A percentile compares a stretch with the other conserved stretches of the same genome.
phyloP scores from a whole-genome alignment of 2,329 filamentous ascomycete species.

The Decorospora gaudefroyi region DNA sequence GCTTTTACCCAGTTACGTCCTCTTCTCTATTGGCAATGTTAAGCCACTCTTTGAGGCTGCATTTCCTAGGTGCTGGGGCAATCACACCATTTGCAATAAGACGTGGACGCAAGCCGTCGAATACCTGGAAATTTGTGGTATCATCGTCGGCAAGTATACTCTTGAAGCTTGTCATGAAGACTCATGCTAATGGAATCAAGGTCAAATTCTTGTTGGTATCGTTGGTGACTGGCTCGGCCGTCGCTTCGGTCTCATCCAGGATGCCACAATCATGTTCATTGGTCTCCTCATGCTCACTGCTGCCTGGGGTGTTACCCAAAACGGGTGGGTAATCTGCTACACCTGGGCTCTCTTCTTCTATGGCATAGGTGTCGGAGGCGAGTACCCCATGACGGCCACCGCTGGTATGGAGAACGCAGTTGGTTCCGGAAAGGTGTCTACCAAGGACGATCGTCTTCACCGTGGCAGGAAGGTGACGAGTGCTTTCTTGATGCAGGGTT shows the following conservation, averaged over 20 bases:
- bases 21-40: slow-evolving; percentile 96
- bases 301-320: slow-evolving; percentile 81
- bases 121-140: slow-evolving; percentile 91
- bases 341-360: slow-evolving; percentile 94
- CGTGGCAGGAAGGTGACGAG: slow-evolving; percentile 94
- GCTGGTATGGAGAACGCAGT: slow-evolving; percentile 92
- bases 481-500: slow-evolving; percentile 97
- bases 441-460: slow-evolving; percentile 89
- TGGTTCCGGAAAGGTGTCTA: slow-evolving; percentile 83
- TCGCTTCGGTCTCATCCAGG: slow-evolving; percentile 93
- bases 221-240: slow-evolving; percentile 82
- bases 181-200: slow-evolving; percentile 9
- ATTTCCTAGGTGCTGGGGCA: slow-evolving; percentile 79
- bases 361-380: slow-evolving; percentile 73
- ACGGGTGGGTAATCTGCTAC: slow-evolving; percentile 98
- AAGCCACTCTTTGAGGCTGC: slow-evolving; percentile 76
- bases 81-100: slow-evolving; percentile 66
- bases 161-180: neutral
- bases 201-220: slow-evolving; percentile 82
- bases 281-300: slow-evolving; percentile 90
- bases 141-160: slow-evolving; percentile 72
- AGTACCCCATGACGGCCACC: slow-evolving; percentile 96
- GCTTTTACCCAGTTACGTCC: slow-evolving; percentile 71
- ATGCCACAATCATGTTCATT: slow-evolving; percentile 91
- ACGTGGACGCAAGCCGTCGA: slow-evolving; percentile 85